Conservation (phyloP, 2,329 filamentous ascomycete species). For the Aspergillus aculeatinus region DNA sequence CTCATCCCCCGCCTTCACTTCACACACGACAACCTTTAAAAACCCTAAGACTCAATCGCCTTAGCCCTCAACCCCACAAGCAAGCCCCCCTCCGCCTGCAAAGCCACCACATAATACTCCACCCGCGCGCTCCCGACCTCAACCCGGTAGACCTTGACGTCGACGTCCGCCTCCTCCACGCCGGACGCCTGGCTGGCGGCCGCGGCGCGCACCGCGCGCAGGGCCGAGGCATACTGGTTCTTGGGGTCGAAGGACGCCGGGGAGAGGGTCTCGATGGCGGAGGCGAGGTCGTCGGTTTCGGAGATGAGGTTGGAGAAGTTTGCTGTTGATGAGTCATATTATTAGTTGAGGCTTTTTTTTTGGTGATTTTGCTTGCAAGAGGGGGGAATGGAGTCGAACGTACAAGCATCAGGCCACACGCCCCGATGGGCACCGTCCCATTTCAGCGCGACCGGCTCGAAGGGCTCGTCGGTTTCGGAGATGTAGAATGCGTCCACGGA, state of each 20-base stretch:
- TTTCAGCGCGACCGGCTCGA: constrained; percentile 70
- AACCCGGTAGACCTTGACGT: constrained; percentile 74
- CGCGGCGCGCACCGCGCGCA: constrained; percentile 54
- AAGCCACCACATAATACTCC: constrained; percentile 77
- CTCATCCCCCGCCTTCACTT: too few relatives aligned
- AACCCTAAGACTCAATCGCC: constrained; percentile 66
- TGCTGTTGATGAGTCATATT: constrained; percentile 44
- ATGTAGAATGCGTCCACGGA: constrained; percentile 65
- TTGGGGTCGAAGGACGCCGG: constrained; percentile 70
- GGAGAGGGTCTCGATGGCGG: constrained; percentile 61
- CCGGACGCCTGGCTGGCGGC: constrained; percentile 32
- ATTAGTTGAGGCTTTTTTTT: too few relatives aligned
- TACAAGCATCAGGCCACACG: constrained; percentile 38
- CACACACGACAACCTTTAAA: not conserved
- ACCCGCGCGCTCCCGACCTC: constrained; percentile 60
- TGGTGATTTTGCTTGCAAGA: too few relatives aligned
- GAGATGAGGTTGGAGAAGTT: constrained; percentile 68
- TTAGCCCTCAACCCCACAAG: constrained; percentile 77
- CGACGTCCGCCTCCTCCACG: constrained; percentile 41
- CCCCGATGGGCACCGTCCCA: constrained; percentile 46
- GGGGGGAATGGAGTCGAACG: constrained; percentile 6
- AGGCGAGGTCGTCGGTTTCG: constrained; percentile 27
- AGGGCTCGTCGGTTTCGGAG: constrained; percentile 83
- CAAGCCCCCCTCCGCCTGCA: constrained; percentile 58
- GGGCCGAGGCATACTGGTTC: constrained; percentile 60